phyloP scores from a whole-genome alignment of 352 stramenopile species.

The Pythium graminicola region DNA sequence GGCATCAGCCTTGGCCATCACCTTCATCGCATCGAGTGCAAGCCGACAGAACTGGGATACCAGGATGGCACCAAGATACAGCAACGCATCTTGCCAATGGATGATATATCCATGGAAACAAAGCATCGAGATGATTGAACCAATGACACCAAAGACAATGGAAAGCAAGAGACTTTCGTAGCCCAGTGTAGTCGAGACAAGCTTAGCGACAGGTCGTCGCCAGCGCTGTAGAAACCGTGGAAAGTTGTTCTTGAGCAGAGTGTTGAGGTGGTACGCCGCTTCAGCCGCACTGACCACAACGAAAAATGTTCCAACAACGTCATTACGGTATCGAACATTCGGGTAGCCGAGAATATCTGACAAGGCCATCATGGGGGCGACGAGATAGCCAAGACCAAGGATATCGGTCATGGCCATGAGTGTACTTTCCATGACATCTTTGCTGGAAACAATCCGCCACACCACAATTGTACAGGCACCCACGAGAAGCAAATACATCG shows the following conservation, averaged over 20 bases:
- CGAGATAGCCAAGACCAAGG: conserved; percentile 43
- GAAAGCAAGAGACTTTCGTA: conserved; percentile 29
- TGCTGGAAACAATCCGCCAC: conserved; percentile 48
- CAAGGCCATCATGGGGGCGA: conserved; percentile 60
- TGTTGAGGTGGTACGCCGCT: conserved; percentile 9
- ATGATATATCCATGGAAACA: conserved; percentile 16
- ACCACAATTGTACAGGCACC: conserved; percentile 44
- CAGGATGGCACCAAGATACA: conserved; percentile 10
- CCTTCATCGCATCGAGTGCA: conserved; percentile 34
- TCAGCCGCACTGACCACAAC: conserved; percentile 20
- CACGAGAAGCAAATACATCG: conserved; percentile 50
- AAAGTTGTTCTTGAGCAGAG: conserved; percentile 3
- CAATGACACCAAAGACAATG: conserved; percentile 27
- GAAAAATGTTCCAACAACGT: conserved; percentile 46
- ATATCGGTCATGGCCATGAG: conserved; percentile 52
- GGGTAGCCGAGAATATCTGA: conserved; percentile 50
- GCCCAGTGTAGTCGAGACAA: conserved; percentile 11
- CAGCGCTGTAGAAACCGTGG: background rate
- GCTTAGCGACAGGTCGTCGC: conserved; percentile 6
- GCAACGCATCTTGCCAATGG: conserved; percentile 6
- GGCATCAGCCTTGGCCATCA: conserved; percentile 28
- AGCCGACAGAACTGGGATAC: conserved; percentile 25
- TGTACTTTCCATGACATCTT: conserved; percentile 46
- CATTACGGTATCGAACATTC: conserved; percentile 23
- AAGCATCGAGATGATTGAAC: conserved; percentile 7